phyloP scores from a whole-genome alignment of 1,284 basidiomycete species.

The Schizopora paradoxa region DNA sequence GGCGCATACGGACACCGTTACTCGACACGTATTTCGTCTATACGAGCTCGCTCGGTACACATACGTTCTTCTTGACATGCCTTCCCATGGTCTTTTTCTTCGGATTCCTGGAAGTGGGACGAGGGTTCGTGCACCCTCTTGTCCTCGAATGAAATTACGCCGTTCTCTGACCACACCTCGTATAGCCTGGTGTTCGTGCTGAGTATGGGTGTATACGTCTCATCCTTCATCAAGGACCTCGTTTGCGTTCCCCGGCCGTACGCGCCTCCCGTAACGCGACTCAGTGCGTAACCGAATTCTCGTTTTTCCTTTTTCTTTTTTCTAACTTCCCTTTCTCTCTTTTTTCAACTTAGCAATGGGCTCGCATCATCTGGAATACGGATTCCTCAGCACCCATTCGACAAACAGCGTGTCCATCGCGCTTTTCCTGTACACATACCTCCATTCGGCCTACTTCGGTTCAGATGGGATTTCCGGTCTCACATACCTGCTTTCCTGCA shows the following conservation, averaged over 20 bases:
- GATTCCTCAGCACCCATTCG: slow-evolving; percentile 95
- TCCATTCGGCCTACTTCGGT: slow-evolving; percentile 44
- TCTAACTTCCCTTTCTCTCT: slow-evolving; percentile 4
- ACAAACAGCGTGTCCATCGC: slow-evolving; percentile 90
- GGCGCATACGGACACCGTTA: slow-evolving; percentile 59
- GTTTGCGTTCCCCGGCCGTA: slow-evolving; percentile 90
- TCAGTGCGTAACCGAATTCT: slow-evolving; percentile 63
- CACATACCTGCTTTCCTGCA: slow-evolving; percentile 39
- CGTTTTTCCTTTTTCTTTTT: not conserved
- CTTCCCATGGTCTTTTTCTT: slow-evolving; percentile 88
- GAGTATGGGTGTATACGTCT: slow-evolving; percentile 77
- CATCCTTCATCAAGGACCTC: slow-evolving; percentile 85
- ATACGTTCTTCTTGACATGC: slow-evolving; percentile 92
- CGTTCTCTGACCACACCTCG: not conserved
- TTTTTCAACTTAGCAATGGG: slow-evolving; percentile 57
- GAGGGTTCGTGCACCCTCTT: slow-evolving; percentile 59
- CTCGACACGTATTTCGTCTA: slow-evolving; percentile 89
- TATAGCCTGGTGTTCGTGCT: slow-evolving; percentile 66
- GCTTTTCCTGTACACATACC: slow-evolving; percentile 61
- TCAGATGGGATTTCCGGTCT: slow-evolving; percentile 36
- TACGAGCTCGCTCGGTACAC: slow-evolving; percentile 84
- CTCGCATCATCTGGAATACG: slow-evolving; percentile 83
- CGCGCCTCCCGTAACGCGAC: slow-evolving; percentile 82
- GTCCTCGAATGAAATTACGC: slow-evolving; percentile 5
- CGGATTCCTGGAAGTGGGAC: slow-evolving; percentile 64